These are phyloP conservation scores for Diphasiastrum complanatum DNA, from an alignment of 83 land plant genomes.

Conservation along the genomic window DNA sequence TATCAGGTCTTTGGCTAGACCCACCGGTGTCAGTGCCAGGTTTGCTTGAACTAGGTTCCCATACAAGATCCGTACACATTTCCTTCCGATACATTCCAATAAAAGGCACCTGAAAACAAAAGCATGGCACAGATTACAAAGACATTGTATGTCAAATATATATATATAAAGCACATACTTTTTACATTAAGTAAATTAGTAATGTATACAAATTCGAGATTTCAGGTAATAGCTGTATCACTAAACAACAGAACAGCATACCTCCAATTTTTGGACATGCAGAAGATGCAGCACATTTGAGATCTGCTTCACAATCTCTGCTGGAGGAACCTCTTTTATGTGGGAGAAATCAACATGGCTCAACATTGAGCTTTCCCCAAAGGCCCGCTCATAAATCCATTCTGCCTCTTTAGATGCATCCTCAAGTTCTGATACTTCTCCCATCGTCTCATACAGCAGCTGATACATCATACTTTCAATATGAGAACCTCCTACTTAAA, in stretches of 20 bases:
- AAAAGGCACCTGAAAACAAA: constrained; percentile 58
- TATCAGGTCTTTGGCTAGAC: constrained; percentile 1
- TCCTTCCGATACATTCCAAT: constrained; percentile 90
- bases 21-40: not conserved
- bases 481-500: no score
- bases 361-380: constrained; percentile 21
- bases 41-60: constrained; percentile 47
- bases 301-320: constrained; percentile 41
- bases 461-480: no score
- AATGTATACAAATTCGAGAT: no score
- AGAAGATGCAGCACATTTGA: constrained; percentile 50
- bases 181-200: no score
- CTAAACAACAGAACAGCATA: constrained; percentile 17
- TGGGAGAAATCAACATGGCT: constrained; percentile 28
- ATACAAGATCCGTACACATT: constrained; percentile 45
- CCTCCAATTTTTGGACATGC: constrained; percentile 74
- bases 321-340: constrained; percentile 21
- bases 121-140: not conserved
- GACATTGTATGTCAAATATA: not conserved
- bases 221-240: no score
- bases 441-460: constrained; percentile 45
- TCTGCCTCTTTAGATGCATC: constrained; percentile 43
- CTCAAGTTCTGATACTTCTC: constrained; percentile 48
- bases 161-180: not conserved
- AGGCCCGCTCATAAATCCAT: constrained; percentile 67